phyloP scores from a whole-genome alignment of 2,329 filamentous ascomycete species.

The Helminthosporium solani region DNA sequence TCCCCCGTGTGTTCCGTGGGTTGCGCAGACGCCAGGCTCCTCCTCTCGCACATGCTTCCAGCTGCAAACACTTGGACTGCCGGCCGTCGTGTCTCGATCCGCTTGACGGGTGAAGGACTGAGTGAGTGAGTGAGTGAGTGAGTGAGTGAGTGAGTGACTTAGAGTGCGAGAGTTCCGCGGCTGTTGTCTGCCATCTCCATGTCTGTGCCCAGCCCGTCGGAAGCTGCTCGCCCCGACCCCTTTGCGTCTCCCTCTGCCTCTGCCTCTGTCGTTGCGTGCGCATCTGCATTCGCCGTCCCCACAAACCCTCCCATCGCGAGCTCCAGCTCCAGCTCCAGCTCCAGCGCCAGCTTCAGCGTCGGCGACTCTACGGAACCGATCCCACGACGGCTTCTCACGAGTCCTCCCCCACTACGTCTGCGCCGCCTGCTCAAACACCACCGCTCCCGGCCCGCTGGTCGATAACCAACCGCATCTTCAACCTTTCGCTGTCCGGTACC shows the following conservation, averaged over 20 bases:
- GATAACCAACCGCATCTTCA: constrained; percentile 46
- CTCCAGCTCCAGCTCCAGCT: constrained; percentile 3
- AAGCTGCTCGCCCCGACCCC: constrained; percentile 3
- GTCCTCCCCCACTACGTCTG: constrained; percentile 28
- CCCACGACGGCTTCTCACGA: constrained; percentile 27
- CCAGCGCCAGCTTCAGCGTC: not conserved
- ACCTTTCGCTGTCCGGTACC: constrained; percentile 33
- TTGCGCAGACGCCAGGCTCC: too few species aligned
- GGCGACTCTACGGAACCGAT: constrained; percentile 1
- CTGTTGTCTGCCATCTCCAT: not conserved
- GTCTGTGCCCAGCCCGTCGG: constrained; percentile 4
- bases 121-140: too few species aligned
- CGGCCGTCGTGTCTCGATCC: too few species aligned
- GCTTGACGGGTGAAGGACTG: too few species aligned
- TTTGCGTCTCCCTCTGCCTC: constrained; percentile 1
- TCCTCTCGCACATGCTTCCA: too few species aligned
- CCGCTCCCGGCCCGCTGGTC: constrained; percentile 41
- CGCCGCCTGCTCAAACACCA: constrained; percentile 23
- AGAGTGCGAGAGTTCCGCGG: not conserved
- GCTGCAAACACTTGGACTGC: too few species aligned
- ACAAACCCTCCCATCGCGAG: constrained; percentile 10
- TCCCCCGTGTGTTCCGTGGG: too few species aligned
- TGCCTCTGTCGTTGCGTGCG: too few species aligned
- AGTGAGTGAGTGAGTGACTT: too few species aligned
- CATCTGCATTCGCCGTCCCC: constrained; percentile 5